Evolutionary conservation across 345 rosid species (phyloP).

Genomic region (Viola odorata): DNA sequence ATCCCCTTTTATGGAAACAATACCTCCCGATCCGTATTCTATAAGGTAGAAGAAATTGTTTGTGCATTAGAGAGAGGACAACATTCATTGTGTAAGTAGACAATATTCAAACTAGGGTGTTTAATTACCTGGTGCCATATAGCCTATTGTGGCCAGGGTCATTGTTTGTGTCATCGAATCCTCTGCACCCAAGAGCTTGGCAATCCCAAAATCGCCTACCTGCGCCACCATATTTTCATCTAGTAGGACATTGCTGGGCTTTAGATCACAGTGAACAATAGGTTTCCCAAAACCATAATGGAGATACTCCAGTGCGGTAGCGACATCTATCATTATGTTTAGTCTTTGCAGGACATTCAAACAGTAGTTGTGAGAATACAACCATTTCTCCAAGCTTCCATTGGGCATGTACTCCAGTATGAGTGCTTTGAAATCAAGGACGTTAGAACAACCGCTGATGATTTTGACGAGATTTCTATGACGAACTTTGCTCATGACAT

Average conservation of each 20-base stretch:
- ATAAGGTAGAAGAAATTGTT: too few species aligned
- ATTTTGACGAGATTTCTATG: slow-evolving; percentile 12
- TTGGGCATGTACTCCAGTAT: slow-evolving; percentile 11
- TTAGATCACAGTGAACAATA: slow-evolving; percentile 4
- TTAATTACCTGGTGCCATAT: slow-evolving; percentile 9
- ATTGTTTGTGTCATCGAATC: slow-evolving; percentile 5
- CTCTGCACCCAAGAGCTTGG: slow-evolving; percentile 1
- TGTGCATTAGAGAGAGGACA: too few species aligned
- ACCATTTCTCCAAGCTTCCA: slow-evolving; percentile 10
- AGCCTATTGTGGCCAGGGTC: slow-evolving; percentile 1
- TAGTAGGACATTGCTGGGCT: slow-evolving; percentile 4
- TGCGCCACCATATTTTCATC: slow-evolving; percentile 5
- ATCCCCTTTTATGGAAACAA: slow-evolving; percentile 2
- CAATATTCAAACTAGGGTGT: too few species aligned
- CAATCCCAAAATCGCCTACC: slow-evolving; percentile 3
- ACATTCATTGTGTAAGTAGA: too few species aligned
- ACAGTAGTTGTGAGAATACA: slow-evolving; percentile 2
- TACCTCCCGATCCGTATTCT: slow-evolving; percentile 20
- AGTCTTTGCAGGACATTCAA: slow-evolving; percentile 2
- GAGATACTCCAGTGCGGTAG: slow-evolving; percentile 7
- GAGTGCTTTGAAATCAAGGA: slow-evolving; percentile 9
- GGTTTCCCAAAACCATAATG: slow-evolving; percentile 4
- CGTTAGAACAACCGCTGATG: background rate
- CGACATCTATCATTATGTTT: slow-evolving; percentile 11
- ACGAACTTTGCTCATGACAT: background rate